Evolutionary conservation across 2,329 filamentous ascomycete species (phyloP).

Genomic region (Aureobasidium sp.): DNA sequence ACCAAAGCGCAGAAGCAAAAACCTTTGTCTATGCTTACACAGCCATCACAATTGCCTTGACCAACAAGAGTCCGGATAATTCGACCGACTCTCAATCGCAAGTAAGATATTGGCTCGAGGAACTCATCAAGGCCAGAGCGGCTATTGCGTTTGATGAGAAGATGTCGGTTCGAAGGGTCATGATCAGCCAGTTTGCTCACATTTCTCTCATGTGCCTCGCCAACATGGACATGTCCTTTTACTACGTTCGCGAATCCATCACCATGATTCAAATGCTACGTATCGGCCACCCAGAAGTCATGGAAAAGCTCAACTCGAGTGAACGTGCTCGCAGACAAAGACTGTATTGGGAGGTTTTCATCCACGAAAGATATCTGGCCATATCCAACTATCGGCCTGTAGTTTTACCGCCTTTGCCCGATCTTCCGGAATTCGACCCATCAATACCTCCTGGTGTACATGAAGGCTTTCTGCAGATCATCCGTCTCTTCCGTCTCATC

Average conservation of each 20-base stretch:
- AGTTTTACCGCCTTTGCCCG: conserved; percentile 31
- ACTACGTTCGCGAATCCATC: conserved; percentile 44
- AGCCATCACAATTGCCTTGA: conserved; percentile 38
- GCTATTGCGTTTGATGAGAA: conserved; percentile 32
- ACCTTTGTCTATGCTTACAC: conserved; percentile 39
- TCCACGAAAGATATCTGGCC: conserved; percentile 49
- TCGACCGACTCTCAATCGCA: conserved; percentile 1
- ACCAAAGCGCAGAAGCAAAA: conserved; percentile 28
- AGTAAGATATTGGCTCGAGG: conserved; percentile 19
- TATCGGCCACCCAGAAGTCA: conserved; percentile 32
- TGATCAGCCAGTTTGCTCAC: conserved; percentile 46
- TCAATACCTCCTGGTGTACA: conserved; percentile 32
- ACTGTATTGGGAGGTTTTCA: conserved; percentile 48
- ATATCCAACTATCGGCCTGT: conserved; percentile 42
- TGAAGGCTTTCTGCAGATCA: conserved; percentile 36
- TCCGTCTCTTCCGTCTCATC: conserved; percentile 37
- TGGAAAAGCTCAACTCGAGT: conserved; percentile 24
- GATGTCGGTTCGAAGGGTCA: conserved; percentile 37
- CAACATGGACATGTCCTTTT: conserved; percentile 41
- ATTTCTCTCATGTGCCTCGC: conserved; percentile 44
- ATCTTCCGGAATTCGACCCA: conserved; percentile 33
- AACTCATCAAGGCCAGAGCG: conserved; percentile 29
- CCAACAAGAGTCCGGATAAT: conserved; percentile 19
- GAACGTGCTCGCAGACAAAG: conserved; percentile 39
- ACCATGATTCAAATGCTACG: conserved; percentile 37